Base-by-base conservation (phyloP, 805 yeast genomes). In the Metschnikowia sp. region DNA sequence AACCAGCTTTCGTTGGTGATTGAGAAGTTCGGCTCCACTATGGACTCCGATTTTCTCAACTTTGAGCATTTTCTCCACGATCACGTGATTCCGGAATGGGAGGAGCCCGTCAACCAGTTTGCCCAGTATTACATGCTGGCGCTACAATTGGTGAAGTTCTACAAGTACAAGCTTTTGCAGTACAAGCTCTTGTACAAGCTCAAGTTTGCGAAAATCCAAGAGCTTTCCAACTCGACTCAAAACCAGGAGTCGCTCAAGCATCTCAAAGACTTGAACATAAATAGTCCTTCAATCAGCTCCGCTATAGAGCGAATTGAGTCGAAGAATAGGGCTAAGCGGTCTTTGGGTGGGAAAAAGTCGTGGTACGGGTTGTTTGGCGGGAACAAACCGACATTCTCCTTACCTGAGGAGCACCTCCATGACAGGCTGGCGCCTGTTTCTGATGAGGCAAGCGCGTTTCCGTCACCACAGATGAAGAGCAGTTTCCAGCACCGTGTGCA, bases 101-200 rank as follows among this genome's bases (percentile, higher is more conserved):
- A 74, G 51, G 84, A 79, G 57, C 79, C 81, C 11, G 57, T 78
- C 19, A 69, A 74, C 55, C 80, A 77, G 45, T 54, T 79, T 42
- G 68, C 72, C 42, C 75, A 73, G 40, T 76, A 78, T 38, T 65
- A 75, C 47, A 48, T 65, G 30, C 63, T 77, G 12, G 68, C 77
- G 12, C 58, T 77, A 22, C 74, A 76, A 44, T 57, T 79, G 40
- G 60, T 79, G 34, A 70, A 69, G 42, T 79, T 77, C 57, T 69
- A 79, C 60, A 79, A 78, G 54, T 62, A 70, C 59, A 79, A 79
- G 56, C 77, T 79, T 36, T 59, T 77, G 19, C 84, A 79, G 57
- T 66, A 72, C 51, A 67, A 70, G 49, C 67, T 74, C 19, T 48
- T 72, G 22, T 65, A 69, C 54, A 69, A 68, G 52, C 63, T 70